Evolutionary conservation across 768 basidiomycete genomes (phyloP).

Genomic region (Hebeloma cylindrosporum): DNA sequence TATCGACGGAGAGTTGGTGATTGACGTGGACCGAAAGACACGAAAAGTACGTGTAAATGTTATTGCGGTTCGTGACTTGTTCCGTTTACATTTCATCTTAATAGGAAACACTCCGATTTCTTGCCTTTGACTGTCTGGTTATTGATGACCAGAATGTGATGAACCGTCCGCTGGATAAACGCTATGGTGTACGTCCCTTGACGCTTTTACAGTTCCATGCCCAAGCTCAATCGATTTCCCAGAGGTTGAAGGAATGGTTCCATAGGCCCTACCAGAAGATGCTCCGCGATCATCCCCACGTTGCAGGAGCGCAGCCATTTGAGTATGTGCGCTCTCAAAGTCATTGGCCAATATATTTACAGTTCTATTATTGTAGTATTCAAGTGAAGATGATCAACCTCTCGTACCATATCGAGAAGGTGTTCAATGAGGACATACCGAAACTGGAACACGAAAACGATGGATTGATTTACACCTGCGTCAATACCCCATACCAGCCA

Average conservation of each 20-base stretch:
- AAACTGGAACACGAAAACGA: conserved; percentile 89
- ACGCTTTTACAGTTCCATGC: conserved; percentile 6
- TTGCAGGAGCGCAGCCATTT: conserved; percentile 70
- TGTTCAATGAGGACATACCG: conserved; percentile 83
- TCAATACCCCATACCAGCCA: conserved; percentile 79
- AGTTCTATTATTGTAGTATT: conserved; percentile 51
- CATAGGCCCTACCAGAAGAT: conserved; percentile 76
- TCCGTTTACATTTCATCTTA: conserved; percentile 8
- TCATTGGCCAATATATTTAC: not conserved
- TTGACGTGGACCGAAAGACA: conserved; percentile 81
- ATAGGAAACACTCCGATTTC: conserved; percentile 78
- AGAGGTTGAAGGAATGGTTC: conserved; percentile 84
- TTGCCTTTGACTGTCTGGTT: conserved; percentile 93
- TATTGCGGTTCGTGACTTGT: conserved; percentile 1
- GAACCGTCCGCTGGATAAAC: conserved; percentile 75
- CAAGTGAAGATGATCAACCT: conserved; percentile 83
- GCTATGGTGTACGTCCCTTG: conserved; percentile 74
- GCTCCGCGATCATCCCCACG: conserved; percentile 66
- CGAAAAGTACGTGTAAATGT: conserved; percentile 56
- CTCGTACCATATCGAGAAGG: conserved; percentile 85
- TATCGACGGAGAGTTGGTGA: conserved; percentile 91
- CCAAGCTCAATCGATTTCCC: conserved; percentile 3
- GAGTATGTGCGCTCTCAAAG: conserved; percentile 62
- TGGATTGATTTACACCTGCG: conserved; percentile 95
- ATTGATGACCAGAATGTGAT: conserved; percentile 86